Base-by-base conservation (phyloP, 208 protist species). In the Acanthamoeba triangularis region DNA sequence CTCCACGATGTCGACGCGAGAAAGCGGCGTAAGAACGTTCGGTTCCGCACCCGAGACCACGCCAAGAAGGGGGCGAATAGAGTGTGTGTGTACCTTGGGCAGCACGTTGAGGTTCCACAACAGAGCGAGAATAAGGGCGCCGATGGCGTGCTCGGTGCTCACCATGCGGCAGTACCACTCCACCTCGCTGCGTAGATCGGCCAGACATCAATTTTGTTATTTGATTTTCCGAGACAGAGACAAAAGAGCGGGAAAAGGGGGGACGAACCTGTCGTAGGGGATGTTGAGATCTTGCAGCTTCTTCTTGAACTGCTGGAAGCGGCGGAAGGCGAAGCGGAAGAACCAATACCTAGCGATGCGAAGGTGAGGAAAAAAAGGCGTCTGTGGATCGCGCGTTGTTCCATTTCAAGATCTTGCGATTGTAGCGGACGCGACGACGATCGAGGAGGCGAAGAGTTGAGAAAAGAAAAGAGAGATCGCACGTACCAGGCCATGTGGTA, bases 401-500 rank as follows among this genome's bases (percentile, higher is more conserved):
- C 8, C 49, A 54, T 54, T 13, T 5, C 5, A 54, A 16, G 49
- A 54, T 54, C 13, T 54, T 54, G 5, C 13, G 49, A 16, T 54
- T 54, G 5, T 54, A 74, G n/a, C n/a, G n/a, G n/a, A n/a, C n/a
- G n/a, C n/a, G n/a, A n/a, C n/a, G n/a, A n/a, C n/a, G n/a, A n/a
- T n/a, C n/a, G n/a, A n/a, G n/a, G n/a, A n/a, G n/a, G n/a, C n/a
- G n/a, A n/a, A n/a, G n/a, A n/a, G n/a, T n/a, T n/a, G n/a, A n/a
- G n/a, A n/a, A n/a, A n/a, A n/a, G n/a, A n/a, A n/a, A n/a, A n/a
- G n/a, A n/a, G n/a, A n/a, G n/a, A n/a, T n/a, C n/a, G n/a, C n/a
- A 65, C 44, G 82, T 35, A 92, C 85, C 85, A 92, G 18, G 85
- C 59, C 85, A 92, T 92, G 85, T 92, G 85, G 85, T 92, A 92